A percentile compares a stretch with the other conserved stretches of the same genome.
Evolutionary conservation across 169 alveolate species (phyloP).

Genomic region (Plasmodium gallinaceum): DNA sequence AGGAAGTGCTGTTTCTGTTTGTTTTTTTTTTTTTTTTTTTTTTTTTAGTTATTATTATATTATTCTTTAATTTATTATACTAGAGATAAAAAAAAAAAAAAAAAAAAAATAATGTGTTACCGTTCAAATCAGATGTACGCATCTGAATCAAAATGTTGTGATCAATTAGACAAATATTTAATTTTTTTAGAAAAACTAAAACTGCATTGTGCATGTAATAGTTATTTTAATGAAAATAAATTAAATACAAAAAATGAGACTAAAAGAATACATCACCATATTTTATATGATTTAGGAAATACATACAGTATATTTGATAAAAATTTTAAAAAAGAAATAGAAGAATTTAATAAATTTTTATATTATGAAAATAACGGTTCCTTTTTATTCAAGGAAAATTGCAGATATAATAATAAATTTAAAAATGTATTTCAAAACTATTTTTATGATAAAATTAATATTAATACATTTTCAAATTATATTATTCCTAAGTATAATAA

Average conservation of each 20-base stretch:
- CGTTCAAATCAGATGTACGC: not conserved
- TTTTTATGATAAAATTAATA: constrained; percentile 17
- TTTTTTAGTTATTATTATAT: no score
- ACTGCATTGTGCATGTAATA: not conserved
- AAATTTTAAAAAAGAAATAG: constrained; percentile 21
- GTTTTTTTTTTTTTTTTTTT: not conserved
- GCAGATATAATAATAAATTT: constrained; percentile 1
- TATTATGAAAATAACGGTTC: not conserved
- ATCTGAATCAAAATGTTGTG: not conserved
- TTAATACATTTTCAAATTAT: not conserved
- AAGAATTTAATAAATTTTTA: constrained; percentile 20
- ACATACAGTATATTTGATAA: constrained; percentile 2
- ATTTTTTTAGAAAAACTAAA: not conserved
- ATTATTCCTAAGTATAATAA: not conserved
- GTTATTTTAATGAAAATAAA: constrained; percentile 5
- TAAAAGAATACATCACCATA: not conserved
- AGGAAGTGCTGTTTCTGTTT: not conserved
- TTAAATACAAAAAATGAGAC: not conserved
- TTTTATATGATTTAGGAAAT: not conserved
- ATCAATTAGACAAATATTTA: not conserved
- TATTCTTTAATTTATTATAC: not conserved
- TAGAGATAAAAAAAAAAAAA: not conserved
- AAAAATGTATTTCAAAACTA: not conserved
- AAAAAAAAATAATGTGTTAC: not conserved
- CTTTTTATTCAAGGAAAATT: constrained; percentile 22